Conservation (phyloP, 163 green algal species). For the Coccomyxa subellipsoidea region DNA sequence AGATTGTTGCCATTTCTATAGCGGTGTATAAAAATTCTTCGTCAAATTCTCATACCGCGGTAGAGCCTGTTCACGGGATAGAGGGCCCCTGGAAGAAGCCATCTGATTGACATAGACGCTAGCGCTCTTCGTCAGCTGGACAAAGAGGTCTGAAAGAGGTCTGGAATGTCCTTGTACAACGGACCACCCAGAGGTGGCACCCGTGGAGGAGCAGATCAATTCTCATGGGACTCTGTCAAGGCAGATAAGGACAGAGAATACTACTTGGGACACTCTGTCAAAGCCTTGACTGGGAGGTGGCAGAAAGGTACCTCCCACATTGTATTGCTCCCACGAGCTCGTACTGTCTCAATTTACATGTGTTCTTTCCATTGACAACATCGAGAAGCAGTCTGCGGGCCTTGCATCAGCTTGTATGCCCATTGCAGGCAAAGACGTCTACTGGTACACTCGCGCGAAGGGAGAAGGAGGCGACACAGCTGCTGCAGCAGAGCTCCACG, state of each 20-base stretch:
- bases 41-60: too few species aligned
- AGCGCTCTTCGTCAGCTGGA: too few species aligned
- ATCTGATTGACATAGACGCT: too few species aligned
- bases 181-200: slow-evolving; percentile 44
- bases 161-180: slow-evolving; percentile 49
- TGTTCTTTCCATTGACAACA: too few species aligned
- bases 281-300: slow-evolving; percentile 54
- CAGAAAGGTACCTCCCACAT: slow-evolving; percentile 34
- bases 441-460: slow-evolving; percentile 75
- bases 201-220: slow-evolving; percentile 54
- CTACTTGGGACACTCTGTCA: slow-evolving; percentile 73
- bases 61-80: too few species aligned
- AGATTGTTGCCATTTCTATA: too few species aligned
- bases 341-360: too few species aligned
- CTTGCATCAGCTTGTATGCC: neutral
- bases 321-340: too few species aligned
- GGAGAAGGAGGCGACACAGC: slow-evolving; percentile 26
- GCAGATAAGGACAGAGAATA: slow-evolving; percentile 62
- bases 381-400: too few species aligned
- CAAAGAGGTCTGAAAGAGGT: too few species aligned
- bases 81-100: too few species aligned
- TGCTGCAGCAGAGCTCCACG: slow-evolving; percentile 41
- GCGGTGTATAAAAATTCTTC: too few species aligned
- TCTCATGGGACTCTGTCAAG: slow-evolving; percentile 79
- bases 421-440: slow-evolving; percentile 61